Conservation (phyloP, 2,329 filamentous ascomycete species). For the Colletotrichum trifolii region DNA sequence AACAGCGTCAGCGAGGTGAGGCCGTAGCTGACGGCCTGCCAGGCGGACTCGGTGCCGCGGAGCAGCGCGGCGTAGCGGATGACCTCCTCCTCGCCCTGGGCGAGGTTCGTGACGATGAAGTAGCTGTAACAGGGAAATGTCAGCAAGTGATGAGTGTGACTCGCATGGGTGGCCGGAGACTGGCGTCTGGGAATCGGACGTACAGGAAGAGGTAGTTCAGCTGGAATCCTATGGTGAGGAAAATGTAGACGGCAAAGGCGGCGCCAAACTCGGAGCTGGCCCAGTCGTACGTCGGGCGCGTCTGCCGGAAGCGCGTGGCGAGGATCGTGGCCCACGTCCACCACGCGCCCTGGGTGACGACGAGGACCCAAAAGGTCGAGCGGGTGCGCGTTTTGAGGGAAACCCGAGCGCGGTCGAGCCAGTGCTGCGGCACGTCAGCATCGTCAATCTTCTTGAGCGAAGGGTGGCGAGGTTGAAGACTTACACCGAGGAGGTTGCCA, state of each 20-base stretch:
- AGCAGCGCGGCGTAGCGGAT: conserved; percentile 76
- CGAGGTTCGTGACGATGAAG: conserved; percentile 76
- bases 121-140: conserved; percentile 56
- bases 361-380: conserved; percentile 63
- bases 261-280: conserved; percentile 69
- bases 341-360: conserved; percentile 72
- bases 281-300: conserved; percentile 75
- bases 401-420: conserved; percentile 68
- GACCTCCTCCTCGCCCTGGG: conserved; percentile 69
- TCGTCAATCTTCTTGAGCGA: not conserved
- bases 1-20: conserved; percentile 71
- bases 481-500: conserved; percentile 73
- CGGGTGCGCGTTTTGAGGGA: conserved; percentile 66
- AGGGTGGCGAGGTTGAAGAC: conserved; percentile 37
- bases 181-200: conserved; percentile 40
- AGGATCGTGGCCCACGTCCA: conserved; percentile 79
- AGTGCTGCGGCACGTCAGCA: conserved; percentile 50
- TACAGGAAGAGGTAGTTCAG: conserved; percentile 78
- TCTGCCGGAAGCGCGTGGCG: conserved; percentile 68
- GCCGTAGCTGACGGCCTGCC: conserved; percentile 79
- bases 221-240: conserved; percentile 76
- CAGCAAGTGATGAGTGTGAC: not conserved
- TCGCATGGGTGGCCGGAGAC: not conserved
- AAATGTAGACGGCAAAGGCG: conserved; percentile 74
- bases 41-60: conserved; percentile 77